phyloP scores from a whole-genome alignment of 768 basidiomycete species.

The Lanmaoa pseudosensibilis region DNA sequence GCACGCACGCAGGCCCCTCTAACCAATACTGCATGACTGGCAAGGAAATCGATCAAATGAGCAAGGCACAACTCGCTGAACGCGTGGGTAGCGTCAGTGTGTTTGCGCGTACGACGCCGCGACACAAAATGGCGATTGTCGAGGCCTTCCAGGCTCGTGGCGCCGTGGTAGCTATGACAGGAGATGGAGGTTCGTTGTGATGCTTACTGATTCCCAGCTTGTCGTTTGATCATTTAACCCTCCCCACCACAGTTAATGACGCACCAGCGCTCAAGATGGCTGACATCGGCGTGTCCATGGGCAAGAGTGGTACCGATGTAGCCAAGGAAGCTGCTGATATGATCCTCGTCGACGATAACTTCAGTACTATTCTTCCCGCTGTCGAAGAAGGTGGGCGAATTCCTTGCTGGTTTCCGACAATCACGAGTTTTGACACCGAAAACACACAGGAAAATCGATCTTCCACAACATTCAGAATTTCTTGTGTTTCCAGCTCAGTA shows the following conservation, averaged over 20 bases:
- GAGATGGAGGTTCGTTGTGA: constrained; percentile 79
- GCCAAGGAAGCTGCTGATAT: constrained; percentile 98
- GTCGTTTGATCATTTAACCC: neutral
- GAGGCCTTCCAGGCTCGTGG: constrained; percentile 91
- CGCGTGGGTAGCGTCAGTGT: constrained; percentile 80
- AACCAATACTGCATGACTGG: constrained; percentile 67
- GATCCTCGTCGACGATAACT: constrained; percentile 97
- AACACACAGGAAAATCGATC: constrained; percentile 79
- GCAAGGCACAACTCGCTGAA: constrained; percentile 76
- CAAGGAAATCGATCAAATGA: constrained; percentile 82
- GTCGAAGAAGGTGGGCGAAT: constrained; percentile 77
- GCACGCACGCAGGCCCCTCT: constrained; percentile 30
- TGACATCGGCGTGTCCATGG: constrained; percentile 97
- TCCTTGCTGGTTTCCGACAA: neutral
- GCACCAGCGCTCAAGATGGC: constrained; percentile 97
- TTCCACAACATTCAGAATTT: constrained; percentile 99
- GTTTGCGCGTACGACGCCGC: constrained; percentile 93
- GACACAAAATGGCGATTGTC: constrained; percentile 97
- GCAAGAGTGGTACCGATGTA: constrained; percentile 97
- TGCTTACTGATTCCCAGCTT: constrained; percentile 15
- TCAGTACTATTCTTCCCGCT: constrained; percentile 90
- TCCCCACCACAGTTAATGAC: constrained; percentile 69
- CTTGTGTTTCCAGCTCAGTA: constrained; percentile 94
- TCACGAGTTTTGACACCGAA: constrained; percentile 1
- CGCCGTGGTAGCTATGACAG: constrained; percentile 94